These are phyloP conservation scores for Bipolaris victoriae DNA, from an alignment of 2,329 filamentous ascomycete genomes.

Conservation along the genomic window DNA sequence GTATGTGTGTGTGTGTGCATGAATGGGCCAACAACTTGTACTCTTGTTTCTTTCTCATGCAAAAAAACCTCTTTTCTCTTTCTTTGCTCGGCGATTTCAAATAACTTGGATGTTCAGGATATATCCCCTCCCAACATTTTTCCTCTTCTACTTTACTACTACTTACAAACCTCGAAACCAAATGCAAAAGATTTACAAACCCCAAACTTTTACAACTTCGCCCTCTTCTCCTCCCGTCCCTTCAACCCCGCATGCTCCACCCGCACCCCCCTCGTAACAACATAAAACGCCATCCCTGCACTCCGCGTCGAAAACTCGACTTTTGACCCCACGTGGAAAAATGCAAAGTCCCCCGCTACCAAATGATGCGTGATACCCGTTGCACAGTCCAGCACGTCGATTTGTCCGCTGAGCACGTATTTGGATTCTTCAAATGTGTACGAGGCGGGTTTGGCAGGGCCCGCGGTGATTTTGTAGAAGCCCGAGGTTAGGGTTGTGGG, in stretches of 20 bases:
- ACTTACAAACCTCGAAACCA: too few species aligned
- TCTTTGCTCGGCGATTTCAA: too few species aligned
- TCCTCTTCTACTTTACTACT: too few species aligned
- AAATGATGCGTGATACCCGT: conserved; percentile 28
- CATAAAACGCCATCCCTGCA: conserved; percentile 27
- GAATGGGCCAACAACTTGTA: too few species aligned
- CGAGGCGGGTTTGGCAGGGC: conserved; percentile 19
- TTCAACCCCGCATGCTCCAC: conserved; percentile 19
- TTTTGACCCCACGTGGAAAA: conserved; percentile 28
- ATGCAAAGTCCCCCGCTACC: conserved; percentile 29
- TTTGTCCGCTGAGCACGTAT: conserved; percentile 27
- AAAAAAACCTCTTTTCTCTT: too few species aligned
- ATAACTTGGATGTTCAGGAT: too few species aligned
- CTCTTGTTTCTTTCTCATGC: too few species aligned
- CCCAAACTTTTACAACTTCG: neutral
- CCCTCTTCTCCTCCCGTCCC: conserved; percentile 17
- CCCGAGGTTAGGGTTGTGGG: conserved; percentile 27
- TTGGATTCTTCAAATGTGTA: conserved; percentile 31
- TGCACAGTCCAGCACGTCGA: conserved; percentile 27
- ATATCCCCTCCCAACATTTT: too few species aligned
- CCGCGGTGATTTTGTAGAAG: conserved; percentile 30
- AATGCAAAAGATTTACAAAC: too few species aligned
- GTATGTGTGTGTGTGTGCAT: too few species aligned
- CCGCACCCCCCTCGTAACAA: conserved; percentile 24
- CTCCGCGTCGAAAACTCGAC: conserved; percentile 29